Evolutionary conservation across 1,139 yeast species (phyloP).

Genomic region (Eremothecium cymbalariae): DNA sequence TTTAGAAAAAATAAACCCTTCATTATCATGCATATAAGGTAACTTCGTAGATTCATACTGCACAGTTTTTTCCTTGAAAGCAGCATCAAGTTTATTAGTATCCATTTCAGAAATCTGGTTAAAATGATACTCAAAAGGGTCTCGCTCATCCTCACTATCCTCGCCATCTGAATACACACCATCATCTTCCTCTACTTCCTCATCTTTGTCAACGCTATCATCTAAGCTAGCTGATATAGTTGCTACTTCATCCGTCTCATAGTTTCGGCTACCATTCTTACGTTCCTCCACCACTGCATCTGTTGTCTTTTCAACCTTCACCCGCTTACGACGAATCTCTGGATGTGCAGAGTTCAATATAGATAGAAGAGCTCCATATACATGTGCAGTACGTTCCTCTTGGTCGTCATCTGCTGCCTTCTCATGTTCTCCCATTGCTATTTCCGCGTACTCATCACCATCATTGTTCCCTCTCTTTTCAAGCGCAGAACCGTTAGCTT

Average conservation of each 20-base stretch:
- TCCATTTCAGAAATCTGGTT: conserved; percentile 43
- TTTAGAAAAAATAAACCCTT: conserved; percentile 21
- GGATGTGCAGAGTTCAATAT: conserved; percentile 49
- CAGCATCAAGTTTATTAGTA: conserved; percentile 32
- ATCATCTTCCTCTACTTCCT: conserved; percentile 32
- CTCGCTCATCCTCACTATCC: conserved; percentile 35
- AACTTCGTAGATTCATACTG: conserved; percentile 20
- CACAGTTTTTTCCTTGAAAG: conserved; percentile 17
- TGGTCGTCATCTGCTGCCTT: conserved; percentile 15
- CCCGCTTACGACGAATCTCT: conserved; percentile 24
- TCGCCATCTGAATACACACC: conserved; percentile 31
- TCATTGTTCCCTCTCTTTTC: neutral
- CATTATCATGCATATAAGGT: conserved; percentile 13
- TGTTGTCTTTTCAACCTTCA: conserved; percentile 27
- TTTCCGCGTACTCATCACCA: conserved; percentile 9
- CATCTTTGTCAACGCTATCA: conserved; percentile 29
- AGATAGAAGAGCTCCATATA: conserved; percentile 71
- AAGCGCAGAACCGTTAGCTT: no score
- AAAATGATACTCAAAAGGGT: conserved; percentile 74
- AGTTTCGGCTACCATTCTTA: conserved; percentile 33
- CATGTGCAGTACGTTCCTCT: conserved; percentile 36
- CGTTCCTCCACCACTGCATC: conserved; percentile 36
- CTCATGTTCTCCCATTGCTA: conserved; percentile 3
- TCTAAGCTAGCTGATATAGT: no score
- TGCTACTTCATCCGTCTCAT: conserved; percentile 33